These are phyloP conservation scores for Rhodomyrtus psidioides DNA, from an alignment of 441 rosid genomes.

Conservation along the genomic window DNA sequence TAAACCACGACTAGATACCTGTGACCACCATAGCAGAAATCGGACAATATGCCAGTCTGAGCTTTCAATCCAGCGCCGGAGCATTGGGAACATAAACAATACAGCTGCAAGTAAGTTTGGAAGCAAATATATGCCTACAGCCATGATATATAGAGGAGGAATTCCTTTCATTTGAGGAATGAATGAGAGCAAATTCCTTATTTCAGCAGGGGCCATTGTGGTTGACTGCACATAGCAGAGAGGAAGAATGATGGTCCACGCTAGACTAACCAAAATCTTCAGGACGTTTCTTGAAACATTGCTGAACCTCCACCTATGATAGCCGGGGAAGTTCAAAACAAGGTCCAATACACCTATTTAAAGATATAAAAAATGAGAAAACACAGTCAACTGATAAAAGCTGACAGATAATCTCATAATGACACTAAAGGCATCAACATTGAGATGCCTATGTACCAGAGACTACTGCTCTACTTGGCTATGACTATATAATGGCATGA, in stretches of 20 bases:
- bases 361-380: constrained; percentile 4
- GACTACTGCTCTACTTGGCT: not conserved
- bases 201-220: constrained; percentile 28
- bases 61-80: constrained; percentile 95
- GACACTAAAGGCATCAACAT: not conserved
- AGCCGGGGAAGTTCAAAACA: constrained; percentile 91
- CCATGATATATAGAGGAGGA: constrained; percentile 73
- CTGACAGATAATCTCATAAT: not conserved
- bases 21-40: constrained; percentile 98
- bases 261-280: constrained; percentile 68
- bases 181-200: constrained; percentile 41
- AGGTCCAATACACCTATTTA: constrained; percentile 81
- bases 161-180: constrained; percentile 57
- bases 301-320: constrained; percentile 83
- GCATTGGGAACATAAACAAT: constrained; percentile 93
- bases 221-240: constrained; percentile 59
- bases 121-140: constrained; percentile 66
- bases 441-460: not conserved
- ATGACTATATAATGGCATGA: not conserved
- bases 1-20: constrained; percentile 36
- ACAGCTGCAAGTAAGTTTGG: constrained; percentile 73
- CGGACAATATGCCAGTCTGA: constrained; percentile 91
- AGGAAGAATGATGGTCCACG: constrained; percentile 78
- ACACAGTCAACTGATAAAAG: not conserved
- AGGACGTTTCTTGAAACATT: constrained; percentile 67